These are phyloP conservation scores for Globisporangium iwayamae DNA, from an alignment of 352 stramenopile species.

Conservation along the genomic window DNA sequence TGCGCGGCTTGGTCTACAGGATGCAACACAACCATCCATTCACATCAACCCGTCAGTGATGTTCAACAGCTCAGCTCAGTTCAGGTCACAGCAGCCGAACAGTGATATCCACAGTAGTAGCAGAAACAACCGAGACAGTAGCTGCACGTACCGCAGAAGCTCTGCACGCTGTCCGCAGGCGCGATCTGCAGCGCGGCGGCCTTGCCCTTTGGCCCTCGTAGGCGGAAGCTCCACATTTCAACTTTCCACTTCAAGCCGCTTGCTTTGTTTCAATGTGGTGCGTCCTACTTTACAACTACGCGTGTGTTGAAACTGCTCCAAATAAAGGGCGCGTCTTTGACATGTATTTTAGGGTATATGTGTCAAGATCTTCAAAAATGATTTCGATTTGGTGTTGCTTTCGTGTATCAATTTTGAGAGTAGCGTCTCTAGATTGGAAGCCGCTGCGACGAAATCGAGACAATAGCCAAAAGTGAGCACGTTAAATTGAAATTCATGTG, in stretches of 20 bases:
- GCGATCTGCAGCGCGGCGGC: slow-evolving; percentile 46
- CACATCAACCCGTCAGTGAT: neutral
- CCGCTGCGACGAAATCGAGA: too few species aligned
- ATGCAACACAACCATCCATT: slow-evolving; percentile 4
- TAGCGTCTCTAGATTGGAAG: too few species aligned
- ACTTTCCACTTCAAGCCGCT: neutral
- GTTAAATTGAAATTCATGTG: too few species aligned
- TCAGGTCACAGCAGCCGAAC: neutral
- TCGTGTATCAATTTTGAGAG: too few species aligned
- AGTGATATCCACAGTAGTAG: neutral
- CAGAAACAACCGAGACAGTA: neutral
- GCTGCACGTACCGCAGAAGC: slow-evolving; percentile 46
- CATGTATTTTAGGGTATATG: too few species aligned
- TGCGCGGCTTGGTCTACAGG: slow-evolving; percentile 35
- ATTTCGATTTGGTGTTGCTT: too few species aligned
- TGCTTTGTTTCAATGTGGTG: too few species aligned
- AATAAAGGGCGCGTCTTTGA: too few species aligned
- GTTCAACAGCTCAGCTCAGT: neutral
- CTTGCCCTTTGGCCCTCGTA: slow-evolving; percentile 60
- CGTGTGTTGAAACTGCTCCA: too few species aligned
- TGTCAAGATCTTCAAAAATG: too few species aligned
- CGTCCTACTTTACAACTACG: too few species aligned
- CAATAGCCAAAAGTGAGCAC: too few species aligned
- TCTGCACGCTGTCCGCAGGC: slow-evolving; percentile 31
- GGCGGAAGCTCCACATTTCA: slow-evolving; percentile 59